Base-by-base conservation (phyloP, 495 filamentous ascomycete species). In the Aspergillus steynii region DNA sequence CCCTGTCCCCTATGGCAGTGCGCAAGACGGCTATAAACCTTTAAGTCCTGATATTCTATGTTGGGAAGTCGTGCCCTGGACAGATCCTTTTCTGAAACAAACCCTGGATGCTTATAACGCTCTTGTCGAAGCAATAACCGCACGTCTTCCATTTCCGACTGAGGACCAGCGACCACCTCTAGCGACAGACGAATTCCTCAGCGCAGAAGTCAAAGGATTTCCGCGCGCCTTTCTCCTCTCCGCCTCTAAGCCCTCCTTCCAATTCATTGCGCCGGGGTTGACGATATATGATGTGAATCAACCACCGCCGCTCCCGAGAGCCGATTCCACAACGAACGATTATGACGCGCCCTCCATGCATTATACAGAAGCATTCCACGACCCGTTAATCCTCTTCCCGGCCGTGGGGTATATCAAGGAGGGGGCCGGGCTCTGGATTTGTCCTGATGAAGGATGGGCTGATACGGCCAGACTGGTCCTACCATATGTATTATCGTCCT, bases 391-490 rank as follows among this genome's bases (percentile, higher is more conserved):
- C 34, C 29, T 56, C 31, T 56, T 56, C 53, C 53, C 53, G 5
- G 53, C 53, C 26, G 29, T 8, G 9, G 27, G 31, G n/a, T 20
- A 56, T 29, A 46, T 15, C 29, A 46, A 45, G 28, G 29, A 25
- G 25, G 10, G 45, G 31, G 53, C 53, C 5, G 53, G 53, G 29
- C 25, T 56, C 8, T 56, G 53, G 53, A 56, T 56, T 14, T 56
- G 5, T 32, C 53, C 53, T 10, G 53, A 56, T 46, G 53, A 42
- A n/a, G 53, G 29, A 27, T 56, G 53, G 53, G 53, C 53, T 5
- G 53, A 56, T 56, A 56, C 53, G 6, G 53, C 45, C 3, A 56
- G 26, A 45, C 53, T 56, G 5, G 53, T 27, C 26, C 53, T 56
- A 2, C 53, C 53, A 14, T 45, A 42, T 56, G 10, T 25, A 9